Base-by-base conservation (phyloP, 2,329 filamentous ascomycete genomes). In the Hypoxylon rubiginosum region DNA sequence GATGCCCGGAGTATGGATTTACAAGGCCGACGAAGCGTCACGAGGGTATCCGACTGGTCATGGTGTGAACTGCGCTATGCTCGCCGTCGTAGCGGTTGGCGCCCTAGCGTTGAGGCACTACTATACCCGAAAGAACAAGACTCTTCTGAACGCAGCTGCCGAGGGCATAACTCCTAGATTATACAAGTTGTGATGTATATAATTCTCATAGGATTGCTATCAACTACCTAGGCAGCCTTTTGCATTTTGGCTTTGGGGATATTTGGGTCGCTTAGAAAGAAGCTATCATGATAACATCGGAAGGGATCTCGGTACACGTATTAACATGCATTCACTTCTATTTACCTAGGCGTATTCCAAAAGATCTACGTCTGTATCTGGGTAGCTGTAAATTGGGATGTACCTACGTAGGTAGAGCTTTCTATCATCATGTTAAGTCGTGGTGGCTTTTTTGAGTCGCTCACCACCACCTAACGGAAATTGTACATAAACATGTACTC, bases 1-100 rank as follows among this genome's bases (percentile, higher is more conserved):
- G 76, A 92, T 93, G 43, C 85, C 88, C 0, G 91, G 90, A 0
- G 89, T 92, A 0, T 93, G 90, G 90, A 92, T 92, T 66, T 92
- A 92, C 78, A 90, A 90, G 73, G 82, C 86, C 0, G 79, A 85
- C 10, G 89, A 93, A 76, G 85, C 83, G 17, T 76, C 79, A 21
- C 78, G 71, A 9, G 90, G 91, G 0, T 92, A 91, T 74, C 89
- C 89, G 0, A 92, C 90, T 0, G 91, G 91, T 0, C 90, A 92
- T 73, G 81, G 84, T 1, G 82, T 80, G 0, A 87, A 87, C 1
- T 85, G 86, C 62, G 72, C 88, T 4, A 79, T 82, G 3, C 72
- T 76, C 6, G 73, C 76, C 58, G 52, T 77, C 19, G 75, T 76
- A 3, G 54, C 72, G 10, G 53, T 74, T 19, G 74, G 74, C 36